Evolutionary conservation across 768 basidiomycete species (phyloP).

Genomic region (Suillus hirtellus): DNA sequence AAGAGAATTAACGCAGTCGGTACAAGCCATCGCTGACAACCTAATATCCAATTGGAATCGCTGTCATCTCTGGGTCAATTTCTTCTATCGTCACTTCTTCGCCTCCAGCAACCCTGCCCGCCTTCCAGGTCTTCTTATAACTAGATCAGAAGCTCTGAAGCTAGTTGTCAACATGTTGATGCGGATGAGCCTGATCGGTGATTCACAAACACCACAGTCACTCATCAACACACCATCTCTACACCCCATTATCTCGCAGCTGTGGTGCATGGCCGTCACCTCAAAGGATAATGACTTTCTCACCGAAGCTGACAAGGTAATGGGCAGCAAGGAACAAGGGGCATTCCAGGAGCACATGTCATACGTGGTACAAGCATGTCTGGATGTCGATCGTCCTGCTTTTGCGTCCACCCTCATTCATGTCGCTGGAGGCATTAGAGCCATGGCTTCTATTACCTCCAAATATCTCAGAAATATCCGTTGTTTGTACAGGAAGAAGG

Average conservation of each 20-base stretch:
- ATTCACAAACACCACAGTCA: conserved; percentile 3
- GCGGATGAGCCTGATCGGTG: conserved; percentile 4
- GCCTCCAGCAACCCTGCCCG: conserved; percentile 7
- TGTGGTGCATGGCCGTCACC: conserved; percentile 6
- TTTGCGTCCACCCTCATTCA: conserved; percentile 6
- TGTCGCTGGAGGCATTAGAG: conserved; percentile 7
- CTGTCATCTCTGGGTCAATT: conserved; percentile 9
- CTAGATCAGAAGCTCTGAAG: conserved; percentile 7
- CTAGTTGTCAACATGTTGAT: conserved; percentile 8
- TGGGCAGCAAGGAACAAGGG: conserved; percentile 6
- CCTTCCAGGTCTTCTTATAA: conserved; percentile 8
- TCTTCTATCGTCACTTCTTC: conserved; percentile 6
- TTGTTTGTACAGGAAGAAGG: conserved; percentile 4
- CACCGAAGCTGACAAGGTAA: conserved; percentile 6
- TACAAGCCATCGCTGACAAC: not conserved
- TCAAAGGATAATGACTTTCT: conserved; percentile 8
- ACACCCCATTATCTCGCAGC: conserved; percentile 3
- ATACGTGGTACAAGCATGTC: conserved; percentile 8
- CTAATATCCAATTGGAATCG: conserved; percentile 6
- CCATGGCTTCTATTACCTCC: conserved; percentile 1
- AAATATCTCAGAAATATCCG: conserved; percentile 5
- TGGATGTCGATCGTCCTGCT: conserved; percentile 1
- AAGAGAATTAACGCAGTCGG: not conserved
- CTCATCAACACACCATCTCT: conserved; percentile 4
- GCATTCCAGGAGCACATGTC: conserved; percentile 11